Evolutionary conservation across 305 asterid species (phyloP).

Genomic region (Solanum hybrid): DNA sequence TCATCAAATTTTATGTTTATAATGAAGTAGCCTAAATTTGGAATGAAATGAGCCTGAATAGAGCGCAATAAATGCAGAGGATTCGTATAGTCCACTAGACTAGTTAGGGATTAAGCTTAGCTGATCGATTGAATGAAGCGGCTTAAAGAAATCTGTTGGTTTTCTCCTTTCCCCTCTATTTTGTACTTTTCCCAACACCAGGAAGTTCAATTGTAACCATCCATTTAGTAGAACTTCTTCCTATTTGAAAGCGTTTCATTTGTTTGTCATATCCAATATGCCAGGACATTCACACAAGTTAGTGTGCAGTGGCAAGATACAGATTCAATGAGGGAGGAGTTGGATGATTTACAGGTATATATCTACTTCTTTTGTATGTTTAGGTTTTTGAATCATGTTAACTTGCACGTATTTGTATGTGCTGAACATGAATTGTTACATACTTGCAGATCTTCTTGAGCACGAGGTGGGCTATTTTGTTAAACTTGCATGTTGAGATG

Average conservation of each 20-base stretch:
- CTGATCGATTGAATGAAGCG: background rate
- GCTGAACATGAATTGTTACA: constrained; percentile 10
- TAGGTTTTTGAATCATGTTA: background rate
- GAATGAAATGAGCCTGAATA: background rate
- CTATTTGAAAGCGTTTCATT: background rate
- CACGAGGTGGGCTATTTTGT: constrained; percentile 95
- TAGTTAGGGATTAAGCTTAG: background rate
- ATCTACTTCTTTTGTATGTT: background rate
- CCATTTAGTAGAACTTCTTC: background rate
- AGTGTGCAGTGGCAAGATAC: constrained; percentile 99
- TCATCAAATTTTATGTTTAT: background rate
- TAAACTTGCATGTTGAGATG: constrained; percentile 98
- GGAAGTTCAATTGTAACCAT: background rate
- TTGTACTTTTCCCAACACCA: background rate
- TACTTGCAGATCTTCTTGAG: constrained; percentile 82
- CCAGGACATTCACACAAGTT: constrained; percentile 97
- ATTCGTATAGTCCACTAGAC: background rate
- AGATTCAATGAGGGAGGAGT: constrained; percentile 97
- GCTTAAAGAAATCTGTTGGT: background rate
- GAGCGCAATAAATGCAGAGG: background rate
- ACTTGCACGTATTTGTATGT: background rate
- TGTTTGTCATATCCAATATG: constrained; percentile 12
- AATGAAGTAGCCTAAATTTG: constrained; percentile 2
- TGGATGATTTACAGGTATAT: constrained; percentile 88
- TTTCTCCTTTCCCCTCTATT: background rate